A percentile compares a stretch with the other conserved stretches of the same genome.
phyloP scores from a whole-genome alignment of 2,329 filamentous ascomycete genomes.

The Aspergillus melleus region DNA sequence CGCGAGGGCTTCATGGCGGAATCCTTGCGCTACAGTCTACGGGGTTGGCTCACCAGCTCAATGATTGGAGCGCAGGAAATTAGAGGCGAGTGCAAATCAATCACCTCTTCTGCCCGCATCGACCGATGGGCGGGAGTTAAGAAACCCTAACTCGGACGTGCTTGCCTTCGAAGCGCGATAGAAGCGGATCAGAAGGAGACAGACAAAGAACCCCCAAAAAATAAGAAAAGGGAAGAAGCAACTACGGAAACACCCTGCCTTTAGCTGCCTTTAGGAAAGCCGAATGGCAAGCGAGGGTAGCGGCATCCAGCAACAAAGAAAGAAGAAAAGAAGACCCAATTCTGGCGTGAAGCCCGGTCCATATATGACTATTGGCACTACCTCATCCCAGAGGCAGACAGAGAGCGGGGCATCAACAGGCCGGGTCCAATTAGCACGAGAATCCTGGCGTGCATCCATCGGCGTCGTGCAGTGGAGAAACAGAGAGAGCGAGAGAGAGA shows the following conservation, averaged over 20 bases:
- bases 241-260: not conserved
- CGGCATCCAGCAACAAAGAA: not conserved
- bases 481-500: too few species aligned
- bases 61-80: not conserved
- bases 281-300: not conserved
- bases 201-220: not conserved
- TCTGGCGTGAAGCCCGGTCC: too few species aligned
- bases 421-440: too few species aligned
- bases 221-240: too few species aligned
- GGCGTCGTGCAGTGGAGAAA: not conserved
- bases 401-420: not conserved
- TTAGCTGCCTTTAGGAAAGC: not conserved
- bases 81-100: not conserved
- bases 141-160: too few species aligned
- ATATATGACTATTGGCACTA: too few species aligned
- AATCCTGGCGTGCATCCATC: not conserved
- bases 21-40: not conserved
- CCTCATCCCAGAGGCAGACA: too few species aligned
- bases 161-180: not conserved
- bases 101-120: not conserved
- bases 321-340: not conserved
- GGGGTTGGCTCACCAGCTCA: not conserved
- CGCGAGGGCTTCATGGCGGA: not conserved
- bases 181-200: not conserved
- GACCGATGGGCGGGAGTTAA: too few species aligned